phyloP scores from a whole-genome alignment of 2,329 filamentous ascomycete genomes.

The Immersiporthe knoxdaviesiana region DNA sequence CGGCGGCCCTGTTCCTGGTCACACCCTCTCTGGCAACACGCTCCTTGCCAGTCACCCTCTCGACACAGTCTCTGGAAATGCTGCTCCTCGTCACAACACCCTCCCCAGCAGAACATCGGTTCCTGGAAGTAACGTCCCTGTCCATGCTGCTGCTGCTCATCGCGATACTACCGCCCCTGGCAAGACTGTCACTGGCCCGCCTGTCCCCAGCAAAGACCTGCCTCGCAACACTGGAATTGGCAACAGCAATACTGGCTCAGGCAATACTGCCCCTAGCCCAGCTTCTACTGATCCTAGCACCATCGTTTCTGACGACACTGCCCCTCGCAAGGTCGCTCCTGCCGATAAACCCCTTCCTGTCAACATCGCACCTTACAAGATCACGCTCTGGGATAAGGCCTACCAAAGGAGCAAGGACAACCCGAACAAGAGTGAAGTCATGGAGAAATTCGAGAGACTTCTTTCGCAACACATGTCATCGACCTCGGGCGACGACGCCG shows the following conservation, averaged over 20 bases:
- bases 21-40: too few species aligned
- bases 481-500: neutral
- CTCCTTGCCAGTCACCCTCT: neutral
- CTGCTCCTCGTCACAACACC: neutral
- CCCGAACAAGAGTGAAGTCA: neutral
- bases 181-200: neutral
- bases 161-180: too few species aligned
- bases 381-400: constrained; percentile 2
- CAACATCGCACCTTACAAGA: neutral
- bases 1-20: neutral
- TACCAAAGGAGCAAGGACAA: neutral
- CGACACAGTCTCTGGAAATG: neutral
- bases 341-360: neutral
- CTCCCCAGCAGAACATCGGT: neutral
- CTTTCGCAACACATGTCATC: neutral
- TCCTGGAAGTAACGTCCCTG: neutral
- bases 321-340: neutral
- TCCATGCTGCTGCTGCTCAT: neutral
- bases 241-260: neutral
- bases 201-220: neutral
- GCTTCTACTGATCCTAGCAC: too few species aligned
- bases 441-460: neutral
- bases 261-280: neutral
- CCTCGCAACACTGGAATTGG: neutral
- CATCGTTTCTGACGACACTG: neutral